Conservation (phyloP, 805 yeast genomes). For the Sugiyamaella floridensis region DNA sequence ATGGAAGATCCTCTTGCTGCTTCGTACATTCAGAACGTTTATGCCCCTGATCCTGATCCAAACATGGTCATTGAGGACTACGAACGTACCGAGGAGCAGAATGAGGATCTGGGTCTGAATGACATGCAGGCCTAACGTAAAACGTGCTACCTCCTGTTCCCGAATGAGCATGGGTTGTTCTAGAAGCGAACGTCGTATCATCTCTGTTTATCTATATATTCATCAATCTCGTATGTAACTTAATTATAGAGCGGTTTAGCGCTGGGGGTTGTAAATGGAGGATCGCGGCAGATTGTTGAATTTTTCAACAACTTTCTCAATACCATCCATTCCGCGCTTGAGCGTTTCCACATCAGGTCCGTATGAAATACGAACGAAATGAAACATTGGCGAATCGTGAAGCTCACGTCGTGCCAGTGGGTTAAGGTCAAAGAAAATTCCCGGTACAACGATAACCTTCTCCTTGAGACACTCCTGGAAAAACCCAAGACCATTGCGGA, state of each 20-base stretch:
- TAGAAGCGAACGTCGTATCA: background rate
- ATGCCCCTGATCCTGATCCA: constrained; percentile 97
- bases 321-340: constrained; percentile 54
- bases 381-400: constrained; percentile 54
- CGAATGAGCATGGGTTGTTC: background rate
- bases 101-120: constrained; percentile 80
- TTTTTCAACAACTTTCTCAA: constrained; percentile 38
- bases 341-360: constrained; percentile 50
- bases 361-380: constrained; percentile 51
- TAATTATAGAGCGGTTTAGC: background rate
- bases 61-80: constrained; percentile 87
- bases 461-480: constrained; percentile 59
- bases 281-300: constrained; percentile 6
- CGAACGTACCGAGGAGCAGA: constrained; percentile 82
- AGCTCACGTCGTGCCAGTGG: constrained; percentile 43
- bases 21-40: constrained; percentile 94
- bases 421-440: constrained; percentile 54
- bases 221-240: background rate
- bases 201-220: background rate
- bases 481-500: constrained; percentile 52
- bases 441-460: constrained; percentile 54
- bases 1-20: constrained; percentile 96
- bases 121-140: constrained; percentile 31
- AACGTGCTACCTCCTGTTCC: background rate
- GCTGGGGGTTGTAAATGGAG: constrained; percentile 3